These are phyloP conservation scores for Daldinia sp. DNA, from an alignment of 2,329 filamentous ascomycete genomes.

Conservation along the genomic window DNA sequence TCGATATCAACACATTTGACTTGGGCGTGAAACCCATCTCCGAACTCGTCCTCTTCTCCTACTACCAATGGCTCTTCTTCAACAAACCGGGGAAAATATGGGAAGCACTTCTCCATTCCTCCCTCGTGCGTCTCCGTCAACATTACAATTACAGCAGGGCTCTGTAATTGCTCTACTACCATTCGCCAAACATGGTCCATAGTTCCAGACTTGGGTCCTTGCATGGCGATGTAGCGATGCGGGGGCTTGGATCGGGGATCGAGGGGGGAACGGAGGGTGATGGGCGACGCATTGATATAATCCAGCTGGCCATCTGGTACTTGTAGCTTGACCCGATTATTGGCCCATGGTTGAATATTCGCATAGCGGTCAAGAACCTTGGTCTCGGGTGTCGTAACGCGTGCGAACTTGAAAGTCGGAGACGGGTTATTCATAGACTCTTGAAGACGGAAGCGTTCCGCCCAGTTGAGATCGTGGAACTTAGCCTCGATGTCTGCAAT, in stretches of 20 bases:
- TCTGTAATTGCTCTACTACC: conserved; percentile 79
- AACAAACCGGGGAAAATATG: conserved; percentile 77
- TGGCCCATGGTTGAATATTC: conserved; percentile 90
- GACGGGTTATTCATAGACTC: conserved; percentile 52
- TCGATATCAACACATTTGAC: conserved; percentile 72
- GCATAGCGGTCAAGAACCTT: conserved; percentile 80
- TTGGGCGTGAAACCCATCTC: conserved; percentile 71
- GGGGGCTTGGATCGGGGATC: conserved; percentile 49
- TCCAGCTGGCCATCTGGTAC: conserved; percentile 78
- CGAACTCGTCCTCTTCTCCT: conserved; percentile 71
- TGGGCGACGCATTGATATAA: conserved; percentile 85
- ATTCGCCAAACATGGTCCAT: conserved; percentile 93
- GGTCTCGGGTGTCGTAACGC: conserved; percentile 64
- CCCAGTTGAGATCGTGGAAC: conserved; percentile 63
- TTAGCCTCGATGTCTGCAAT: conserved; percentile 57
- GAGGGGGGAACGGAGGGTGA: conserved; percentile 60
- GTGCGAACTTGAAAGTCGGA: conserved; percentile 53
- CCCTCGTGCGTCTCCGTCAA: conserved; percentile 88
- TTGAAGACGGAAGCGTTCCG: conserved; percentile 58
- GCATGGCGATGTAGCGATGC: conserved; percentile 85
- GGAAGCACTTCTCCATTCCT: conserved; percentile 82
- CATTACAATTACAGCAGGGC: conserved; percentile 88
- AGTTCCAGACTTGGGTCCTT: conserved; percentile 82
- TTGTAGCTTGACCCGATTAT: conserved; percentile 81
- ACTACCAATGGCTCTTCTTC: conserved; percentile 63